A percentile compares a stretch with the other conserved stretches of the same genome.
Evolutionary conservation across 2,329 filamentous ascomycete species (phyloP).

Genomic region (Cladosporium sp.): DNA sequence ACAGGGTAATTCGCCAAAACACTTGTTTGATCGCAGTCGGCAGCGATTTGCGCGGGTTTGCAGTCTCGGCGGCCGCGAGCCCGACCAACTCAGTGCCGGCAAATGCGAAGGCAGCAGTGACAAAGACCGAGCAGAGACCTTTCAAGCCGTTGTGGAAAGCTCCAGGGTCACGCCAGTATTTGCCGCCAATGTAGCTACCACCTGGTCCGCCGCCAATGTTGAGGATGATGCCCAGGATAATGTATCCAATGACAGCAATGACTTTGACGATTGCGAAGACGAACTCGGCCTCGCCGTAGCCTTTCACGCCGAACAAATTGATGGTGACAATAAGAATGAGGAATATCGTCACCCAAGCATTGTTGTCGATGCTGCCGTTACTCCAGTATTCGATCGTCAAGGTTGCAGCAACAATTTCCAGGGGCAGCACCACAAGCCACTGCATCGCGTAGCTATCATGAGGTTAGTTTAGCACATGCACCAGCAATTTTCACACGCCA

Average conservation of each 20-base stretch:
- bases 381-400: slow-evolving; percentile 39
- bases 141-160: slow-evolving; percentile 61
- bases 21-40: slow-evolving; percentile 40
- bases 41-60: slow-evolving; percentile 52
- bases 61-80: slow-evolving; percentile 56
- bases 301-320: slow-evolving; percentile 39
- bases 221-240: slow-evolving; percentile 64
- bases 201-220: slow-evolving; percentile 60
- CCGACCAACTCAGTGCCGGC: slow-evolving; percentile 66
- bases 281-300: slow-evolving; percentile 42
- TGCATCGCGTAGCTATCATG: slow-evolving; percentile 35
- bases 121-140: slow-evolving; percentile 65
- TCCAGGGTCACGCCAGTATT: slow-evolving; percentile 46
- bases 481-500: background rate
- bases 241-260: slow-evolving; percentile 60
- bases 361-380: slow-evolving; percentile 33
- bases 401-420: slow-evolving; percentile 39
- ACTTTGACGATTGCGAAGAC: slow-evolving; percentile 42
- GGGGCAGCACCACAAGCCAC: slow-evolving; percentile 39
- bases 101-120: slow-evolving; percentile 65
- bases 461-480: slow-evolving; percentile 20
- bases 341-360: slow-evolving; percentile 40
- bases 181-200: slow-evolving; percentile 60
- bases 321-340: slow-evolving; percentile 35
- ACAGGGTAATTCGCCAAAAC: slow-evolving; percentile 40